These are phyloP conservation scores for Tetrahymena elliotti DNA, from an alignment of 73 alveolate species.

Conservation along the genomic window DNA sequence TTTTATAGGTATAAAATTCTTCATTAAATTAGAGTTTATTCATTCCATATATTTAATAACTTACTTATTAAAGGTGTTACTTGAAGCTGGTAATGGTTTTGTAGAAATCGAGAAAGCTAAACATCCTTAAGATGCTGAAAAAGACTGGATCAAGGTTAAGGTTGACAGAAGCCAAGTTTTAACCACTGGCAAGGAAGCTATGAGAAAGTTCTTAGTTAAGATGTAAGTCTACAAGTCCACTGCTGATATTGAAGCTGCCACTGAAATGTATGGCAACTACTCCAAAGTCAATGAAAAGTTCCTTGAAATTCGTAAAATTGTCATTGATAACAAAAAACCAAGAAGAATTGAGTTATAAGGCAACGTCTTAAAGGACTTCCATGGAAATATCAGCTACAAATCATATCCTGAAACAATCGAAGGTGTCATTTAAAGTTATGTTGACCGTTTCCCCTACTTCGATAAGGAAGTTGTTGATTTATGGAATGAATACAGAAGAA, in stretches of 20 bases:
- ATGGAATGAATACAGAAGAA: neutral
- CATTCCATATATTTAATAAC: neutral
- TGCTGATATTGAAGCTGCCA: slow-evolving; percentile 54
- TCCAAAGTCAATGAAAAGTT: slow-evolving; percentile 46
- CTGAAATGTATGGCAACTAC: slow-evolving; percentile 41
- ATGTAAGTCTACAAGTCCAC: slow-evolving; percentile 50
- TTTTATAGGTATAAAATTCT: slow-evolving; percentile 56
- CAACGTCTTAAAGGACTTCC: slow-evolving; percentile 12
- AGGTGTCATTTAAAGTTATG: slow-evolving; percentile 44
- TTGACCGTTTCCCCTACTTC: slow-evolving; percentile 47
- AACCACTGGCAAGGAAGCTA: slow-evolving; percentile 44
- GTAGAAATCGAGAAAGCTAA: slow-evolving; percentile 34
- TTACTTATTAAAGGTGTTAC: neutral
- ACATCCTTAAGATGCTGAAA: slow-evolving; percentile 25
- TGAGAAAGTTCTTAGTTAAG: slow-evolving; percentile 36
- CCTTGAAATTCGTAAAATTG: slow-evolving; percentile 58
- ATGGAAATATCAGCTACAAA: neutral
- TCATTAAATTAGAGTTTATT: slow-evolving; percentile 3
- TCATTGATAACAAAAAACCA: slow-evolving; percentile 48
- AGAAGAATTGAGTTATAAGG: slow-evolving; percentile 50
- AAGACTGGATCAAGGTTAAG: slow-evolving; percentile 25
- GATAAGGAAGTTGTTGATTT: neutral
- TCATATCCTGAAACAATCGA: slow-evolving; percentile 43
- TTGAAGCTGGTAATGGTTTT: neutral
- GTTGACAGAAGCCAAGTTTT: slow-evolving; percentile 37